Evolutionary conservation across 1,284 basidiomycete genomes (phyloP).

Genomic region (Puccinia triticina): DNA sequence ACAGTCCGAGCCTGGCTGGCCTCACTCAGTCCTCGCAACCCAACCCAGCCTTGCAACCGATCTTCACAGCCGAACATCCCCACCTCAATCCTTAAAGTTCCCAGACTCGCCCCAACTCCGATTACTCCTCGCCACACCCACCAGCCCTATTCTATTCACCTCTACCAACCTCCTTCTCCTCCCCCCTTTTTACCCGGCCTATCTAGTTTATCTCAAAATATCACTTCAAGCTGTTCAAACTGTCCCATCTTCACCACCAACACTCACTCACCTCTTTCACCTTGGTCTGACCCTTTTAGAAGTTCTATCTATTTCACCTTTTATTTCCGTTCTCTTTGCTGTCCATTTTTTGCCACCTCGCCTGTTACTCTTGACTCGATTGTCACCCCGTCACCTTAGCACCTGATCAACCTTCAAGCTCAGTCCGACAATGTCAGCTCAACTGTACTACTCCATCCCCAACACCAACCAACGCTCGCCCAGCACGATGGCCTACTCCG

Average conservation of each 20-base stretch:
- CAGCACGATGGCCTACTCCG: conserved; percentile 28
- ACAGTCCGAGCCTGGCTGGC: neutral
- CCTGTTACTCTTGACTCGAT: conserved; percentile 14
- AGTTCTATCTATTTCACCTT: conserved; percentile 35
- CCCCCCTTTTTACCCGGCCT: neutral
- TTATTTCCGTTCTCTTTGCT: neutral
- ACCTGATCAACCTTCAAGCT: neutral
- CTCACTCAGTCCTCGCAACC: conserved; percentile 22
- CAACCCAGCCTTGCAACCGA: conserved; percentile 13
- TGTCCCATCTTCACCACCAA: conserved; percentile 12
- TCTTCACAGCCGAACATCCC: neutral
- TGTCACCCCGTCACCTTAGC: neutral
- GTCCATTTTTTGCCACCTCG: neutral
- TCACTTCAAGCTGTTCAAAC: conserved; percentile 18
- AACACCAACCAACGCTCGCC: conserved; percentile 42
- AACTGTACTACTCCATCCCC: conserved; percentile 48
- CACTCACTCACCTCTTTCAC: conserved; percentile 11
- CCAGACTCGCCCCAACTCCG: neutral
- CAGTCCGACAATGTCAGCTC: conserved; percentile 39
- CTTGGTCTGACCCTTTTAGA: conserved; percentile 24
- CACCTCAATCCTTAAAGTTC: conserved; percentile 32
- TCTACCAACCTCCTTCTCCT: neutral
- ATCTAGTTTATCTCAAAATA: neutral
- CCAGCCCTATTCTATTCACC: neutral
- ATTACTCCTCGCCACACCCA: neutral